Evolutionary conservation across 208 protist species (phyloP), one percentile per base, ranked within the genome.

Genomic region (Leishmania martiniquensis): DNA sequence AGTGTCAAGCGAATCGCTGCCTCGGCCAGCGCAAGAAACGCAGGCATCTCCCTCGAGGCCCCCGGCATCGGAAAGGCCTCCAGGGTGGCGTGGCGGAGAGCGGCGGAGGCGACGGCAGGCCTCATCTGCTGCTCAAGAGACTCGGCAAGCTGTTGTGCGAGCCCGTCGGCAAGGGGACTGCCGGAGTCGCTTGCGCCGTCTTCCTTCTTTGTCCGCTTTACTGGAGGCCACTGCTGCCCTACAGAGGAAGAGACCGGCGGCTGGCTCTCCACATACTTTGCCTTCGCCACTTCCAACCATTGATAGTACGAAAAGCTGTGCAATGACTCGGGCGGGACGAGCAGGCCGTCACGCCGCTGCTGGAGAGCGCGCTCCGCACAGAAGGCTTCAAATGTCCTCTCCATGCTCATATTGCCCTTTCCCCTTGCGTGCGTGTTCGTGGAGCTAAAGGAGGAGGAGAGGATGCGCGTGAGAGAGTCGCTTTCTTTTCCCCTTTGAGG

Each of bases 11-110:
- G 85, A 59, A 94, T 51, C 6, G 84, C 75, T 10, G 88, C 70
- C 77, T 94, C 90, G 5, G 86, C 63, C 34, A 86, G 81, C 17
- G 84, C 78, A 69, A 94, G 83, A 52, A 89, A 81, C 34, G 72
- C 81, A 6, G 69, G 63, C 55, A 83, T 55, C 29, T 81, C 85
- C 13, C 39, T 73, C 7, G 54, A 70, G 22, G 76, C 74, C 32
- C 59, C n/a, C 10, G 78, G 85, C 75, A 80, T 78, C 3, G 85
- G 85, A 63, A 89, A 86, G 34, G 52, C 22, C 37, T 89, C 77
- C 65, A 78, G 73, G 29, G 69, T 62, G 13, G 85, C 85, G 55
- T 72, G 78, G 7, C 70, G 69, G 52, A 85, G 59, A 34, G 80
- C 54, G 13, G 60, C 70, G 1, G 76, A 51, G 2, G 71, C 70